Conservation (phyloP, 306 rosid species). For the Malus domestica region ASM211411v1 NC_041805.1:12139001-12139500, state of each 20-base stretch:
- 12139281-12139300: slow-evolving; percentile 40
- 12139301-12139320: slow-evolving; percentile 15
- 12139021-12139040: too few species aligned
- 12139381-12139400: slow-evolving; percentile 10
- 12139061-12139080: too few species aligned
- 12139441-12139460: slow-evolving; percentile 28
- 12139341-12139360: slow-evolving; percentile 28
- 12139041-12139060: too few species aligned
- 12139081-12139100: too few species aligned
- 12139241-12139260: slow-evolving; percentile 17
- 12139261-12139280: slow-evolving; percentile 54
- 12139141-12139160: slow-evolving; percentile 21
- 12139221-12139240: slow-evolving; percentile 24
- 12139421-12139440: slow-evolving; percentile 22
- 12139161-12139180: slow-evolving; percentile 95
- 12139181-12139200: slow-evolving; percentile 70
- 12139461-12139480: slow-evolving; percentile 34
- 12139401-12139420: slow-evolving; percentile 10
- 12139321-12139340: slow-evolving; percentile 32
- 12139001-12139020: too few species aligned
- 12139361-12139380: neutral
- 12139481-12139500: slow-evolving; percentile 49
- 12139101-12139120: too few species aligned
- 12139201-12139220: slow-evolving; percentile 50
- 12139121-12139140: neutral